Base-by-base conservation (phyloP, 305 asterid species). In the Stenogyne calaminthoides region DNA sequence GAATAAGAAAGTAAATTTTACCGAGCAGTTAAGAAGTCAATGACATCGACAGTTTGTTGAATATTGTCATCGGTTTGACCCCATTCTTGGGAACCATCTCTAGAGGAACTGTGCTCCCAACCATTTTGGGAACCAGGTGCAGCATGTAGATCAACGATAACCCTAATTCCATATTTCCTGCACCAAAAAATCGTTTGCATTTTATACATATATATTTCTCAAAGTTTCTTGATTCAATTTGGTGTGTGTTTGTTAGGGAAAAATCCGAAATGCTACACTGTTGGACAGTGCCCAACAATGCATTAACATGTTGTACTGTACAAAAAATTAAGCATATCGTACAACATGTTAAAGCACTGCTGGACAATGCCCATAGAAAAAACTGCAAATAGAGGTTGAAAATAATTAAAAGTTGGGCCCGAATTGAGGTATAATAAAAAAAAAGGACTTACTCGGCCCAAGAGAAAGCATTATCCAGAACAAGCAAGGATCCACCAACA, bases 11-110 rank as follows among this genome's bases (percentile, higher is more conserved):
- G 8, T 7, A 58, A 5, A 7, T 3, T 3, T 64, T 78, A 88
- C 97, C 96, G 70, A 0, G 87, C 84, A 5, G 89, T 73, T 60
- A 90, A 67, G 73, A 92, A 89, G 9, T 87, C 87, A 0, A 90
- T 87, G 4, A 87, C 88, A 5, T 67, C 36, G 9, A 90, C 88
- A 0, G 98, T 90, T 63, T 84, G 85, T 57, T 78, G 81, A 11
- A 90, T 84, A 72, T 57, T 81, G 25, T 75, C 78, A 25, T 85
- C 78, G 0, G 90, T 75, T 5, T 61, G 78, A 8, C 98, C 98
- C 98, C 98, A 92, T 82, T 90, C 96, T 47, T 71, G 81, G 2
- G 78, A 83, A 6, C 97, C 96, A 72, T 92, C 97, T 80, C 96
- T 82, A 0, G 88, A 60, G 64, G 86, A 54, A 63, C 95, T 87